Conservation (phyloP, 1,284 basidiomycete genomes). For the Cutaneotrichosporon dermatis region DNA sequence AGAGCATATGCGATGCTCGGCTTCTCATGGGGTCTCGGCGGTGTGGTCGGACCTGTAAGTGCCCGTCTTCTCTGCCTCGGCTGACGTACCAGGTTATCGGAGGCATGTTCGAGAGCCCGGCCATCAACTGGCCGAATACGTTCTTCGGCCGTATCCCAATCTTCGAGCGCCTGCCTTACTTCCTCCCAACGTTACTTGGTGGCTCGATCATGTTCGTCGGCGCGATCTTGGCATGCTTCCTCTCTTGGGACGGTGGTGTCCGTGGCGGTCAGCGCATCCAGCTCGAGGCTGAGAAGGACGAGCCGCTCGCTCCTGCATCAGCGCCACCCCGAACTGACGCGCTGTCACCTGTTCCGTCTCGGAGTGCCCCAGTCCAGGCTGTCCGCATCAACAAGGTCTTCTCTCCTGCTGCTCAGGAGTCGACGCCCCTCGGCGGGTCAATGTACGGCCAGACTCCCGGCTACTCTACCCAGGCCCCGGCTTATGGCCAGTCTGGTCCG, state of each 20-base stretch:
- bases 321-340: neutral
- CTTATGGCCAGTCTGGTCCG: slow-evolving; percentile 34
- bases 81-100: slow-evolving; percentile 59
- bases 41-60: slow-evolving; percentile 51
- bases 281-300: slow-evolving; percentile 67
- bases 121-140: slow-evolving; percentile 69
- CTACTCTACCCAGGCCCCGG: neutral
- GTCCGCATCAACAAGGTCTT: slow-evolving; percentile 12
- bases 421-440: slow-evolving; percentile 1
- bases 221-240: slow-evolving; percentile 78
- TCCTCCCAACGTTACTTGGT: slow-evolving; percentile 82
- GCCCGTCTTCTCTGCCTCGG: neutral
- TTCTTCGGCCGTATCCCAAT: slow-evolving; percentile 61
- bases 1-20: slow-evolving; percentile 90
- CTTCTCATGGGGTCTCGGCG: slow-evolving; percentile 94
- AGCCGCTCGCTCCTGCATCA: slow-evolving; percentile 29
- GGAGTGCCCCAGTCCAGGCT: slow-evolving; percentile 18
- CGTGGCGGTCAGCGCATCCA: slow-evolving; percentile 71
- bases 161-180: slow-evolving; percentile 80
- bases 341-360: slow-evolving; percentile 15
- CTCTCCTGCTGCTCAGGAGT: slow-evolving; percentile 3
- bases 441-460: slow-evolving; percentile 3
- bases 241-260: slow-evolving; percentile 84
- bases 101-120: slow-evolving; percentile 79
- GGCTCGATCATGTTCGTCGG: slow-evolving; percentile 67